Evolutionary conservation across 495 filamentous ascomycete genomes (phyloP).

Genomic region (Aspergillus saccharolyticus): DNA sequence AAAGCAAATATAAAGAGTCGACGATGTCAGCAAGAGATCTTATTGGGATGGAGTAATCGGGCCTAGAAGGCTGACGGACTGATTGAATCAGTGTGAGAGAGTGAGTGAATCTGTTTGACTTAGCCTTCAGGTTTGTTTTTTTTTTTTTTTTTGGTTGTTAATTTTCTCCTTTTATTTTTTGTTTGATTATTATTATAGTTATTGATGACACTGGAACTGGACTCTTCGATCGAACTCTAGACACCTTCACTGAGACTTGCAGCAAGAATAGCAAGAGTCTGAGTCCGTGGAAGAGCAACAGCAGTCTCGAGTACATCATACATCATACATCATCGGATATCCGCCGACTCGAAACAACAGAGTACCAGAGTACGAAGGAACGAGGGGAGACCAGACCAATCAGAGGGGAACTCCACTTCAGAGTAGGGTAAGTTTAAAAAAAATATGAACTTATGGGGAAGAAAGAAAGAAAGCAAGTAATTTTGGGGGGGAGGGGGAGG

Average conservation of each 20-base stretch:
- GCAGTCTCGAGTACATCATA: not conserved
- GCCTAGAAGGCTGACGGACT: constrained; percentile 12
- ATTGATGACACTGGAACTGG: not conserved
- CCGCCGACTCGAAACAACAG: not conserved
- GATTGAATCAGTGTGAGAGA: not conserved
- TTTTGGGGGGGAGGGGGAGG: no score
- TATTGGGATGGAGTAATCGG: constrained; percentile 12
- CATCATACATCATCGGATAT: not conserved
- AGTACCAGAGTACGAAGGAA: constrained; percentile 10
- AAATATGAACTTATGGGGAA: not conserved
- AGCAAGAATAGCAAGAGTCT: not conserved
- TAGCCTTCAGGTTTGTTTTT: constrained; percentile 2
- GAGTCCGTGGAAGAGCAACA: not conserved
- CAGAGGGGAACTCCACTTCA: no score
- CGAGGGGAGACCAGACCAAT: not conserved
- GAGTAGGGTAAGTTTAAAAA: no score
- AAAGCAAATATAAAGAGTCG: constrained; percentile 12
- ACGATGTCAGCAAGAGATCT: constrained; percentile 15
- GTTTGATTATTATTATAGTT: not conserved
- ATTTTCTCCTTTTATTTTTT: not conserved
- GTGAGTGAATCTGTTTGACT: constrained; percentile 5
- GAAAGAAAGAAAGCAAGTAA: not conserved
- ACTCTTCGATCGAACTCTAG: constrained; percentile 14
- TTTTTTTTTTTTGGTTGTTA: not conserved
- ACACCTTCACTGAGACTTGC: constrained; percentile 15